A percentile compares a stretch with the other conserved stretches of the same genome.
Conservation (phyloP, 306 rosid genomes). For the Begonia fuchsioides region DNA sequence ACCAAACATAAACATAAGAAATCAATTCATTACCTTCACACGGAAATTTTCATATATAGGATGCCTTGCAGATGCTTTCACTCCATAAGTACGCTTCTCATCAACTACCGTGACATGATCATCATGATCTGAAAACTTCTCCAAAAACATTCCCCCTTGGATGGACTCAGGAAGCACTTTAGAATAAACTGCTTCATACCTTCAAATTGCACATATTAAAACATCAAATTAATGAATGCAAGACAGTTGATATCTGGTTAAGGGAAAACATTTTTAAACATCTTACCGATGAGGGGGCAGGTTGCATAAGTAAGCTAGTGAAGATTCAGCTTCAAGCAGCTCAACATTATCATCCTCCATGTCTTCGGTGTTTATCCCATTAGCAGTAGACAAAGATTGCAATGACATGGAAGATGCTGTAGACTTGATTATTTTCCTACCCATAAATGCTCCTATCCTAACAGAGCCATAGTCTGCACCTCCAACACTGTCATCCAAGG, state of each 20-base stretch:
- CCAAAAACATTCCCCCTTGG: slow-evolving; percentile 45
- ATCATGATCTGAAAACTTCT: slow-evolving; percentile 42
- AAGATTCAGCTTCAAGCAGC: slow-evolving; percentile 56
- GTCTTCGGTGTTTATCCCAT: slow-evolving; percentile 43
- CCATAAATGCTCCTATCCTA: slow-evolving; percentile 84
- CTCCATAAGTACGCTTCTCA: slow-evolving; percentile 44
- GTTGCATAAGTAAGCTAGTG: slow-evolving; percentile 68
- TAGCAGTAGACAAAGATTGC: slow-evolving; percentile 18
- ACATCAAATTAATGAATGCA: slow-evolving; percentile 1
- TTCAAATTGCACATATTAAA: slow-evolving; percentile 8
- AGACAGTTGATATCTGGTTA: slow-evolving; percentile 1
- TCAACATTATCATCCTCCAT: slow-evolving; percentile 46
- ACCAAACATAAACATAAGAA: too few relatives aligned
- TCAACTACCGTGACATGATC: slow-evolving; percentile 73
- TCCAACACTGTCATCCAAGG: slow-evolving; percentile 30
- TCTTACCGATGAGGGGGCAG: slow-evolving; percentile 77
- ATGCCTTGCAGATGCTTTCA: slow-evolving; percentile 58
- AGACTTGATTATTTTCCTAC: slow-evolving; percentile 68
- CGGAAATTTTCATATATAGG: slow-evolving; percentile 86
- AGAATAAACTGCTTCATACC: slow-evolving; percentile 55
- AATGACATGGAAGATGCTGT: slow-evolving; percentile 42
- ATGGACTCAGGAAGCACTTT: slow-evolving; percentile 42
- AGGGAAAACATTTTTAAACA: not conserved
- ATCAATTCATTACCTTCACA: slow-evolving; percentile 46
- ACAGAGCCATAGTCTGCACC: slow-evolving; percentile 59